These are phyloP conservation scores for Candida arabinofermentans DNA, from an alignment of 805 yeast species.

Conservation along the genomic window DNA sequence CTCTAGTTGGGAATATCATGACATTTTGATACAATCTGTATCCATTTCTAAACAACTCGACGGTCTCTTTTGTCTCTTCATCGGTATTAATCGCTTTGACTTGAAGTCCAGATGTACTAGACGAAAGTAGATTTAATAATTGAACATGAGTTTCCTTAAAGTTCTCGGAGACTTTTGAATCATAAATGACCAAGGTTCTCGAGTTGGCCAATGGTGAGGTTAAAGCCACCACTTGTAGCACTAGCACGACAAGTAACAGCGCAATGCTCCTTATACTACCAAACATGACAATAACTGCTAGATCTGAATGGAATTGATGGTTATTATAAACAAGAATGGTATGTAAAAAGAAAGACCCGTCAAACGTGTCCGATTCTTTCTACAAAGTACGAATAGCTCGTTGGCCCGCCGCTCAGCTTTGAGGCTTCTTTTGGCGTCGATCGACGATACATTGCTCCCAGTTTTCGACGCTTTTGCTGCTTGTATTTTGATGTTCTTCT, in stretches of 20 bases:
- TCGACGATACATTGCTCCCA: too few relatives aligned
- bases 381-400: too few relatives aligned
- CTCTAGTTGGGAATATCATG: constrained; percentile 55
- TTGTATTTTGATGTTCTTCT: too few relatives aligned
- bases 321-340: too few relatives aligned
- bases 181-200: constrained; percentile 23
- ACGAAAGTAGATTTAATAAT: constrained; percentile 16
- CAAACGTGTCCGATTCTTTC: too few relatives aligned
- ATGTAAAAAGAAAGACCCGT: too few relatives aligned
- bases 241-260: constrained; percentile 7
- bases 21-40: constrained; percentile 49
- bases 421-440: too few relatives aligned
- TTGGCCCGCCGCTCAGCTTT: too few relatives aligned
- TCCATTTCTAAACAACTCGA: constrained; percentile 37
- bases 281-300: constrained; percentile 6
- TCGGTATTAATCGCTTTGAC: constrained; percentile 20
- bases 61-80: constrained; percentile 6
- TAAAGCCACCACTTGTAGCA: constrained; percentile 5
- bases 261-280: constrained; percentile 5
- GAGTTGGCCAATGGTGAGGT: constrained; percentile 17
- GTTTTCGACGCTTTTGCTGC: too few relatives aligned
- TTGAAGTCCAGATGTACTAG: constrained; percentile 16
- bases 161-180: constrained; percentile 11
- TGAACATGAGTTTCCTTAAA: constrained; percentile 22
- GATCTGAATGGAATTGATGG: background rate